Base-by-base conservation (phyloP, 202 grass and related monocot species). In the Bolboschoenoplectus hybrid region DNA sequence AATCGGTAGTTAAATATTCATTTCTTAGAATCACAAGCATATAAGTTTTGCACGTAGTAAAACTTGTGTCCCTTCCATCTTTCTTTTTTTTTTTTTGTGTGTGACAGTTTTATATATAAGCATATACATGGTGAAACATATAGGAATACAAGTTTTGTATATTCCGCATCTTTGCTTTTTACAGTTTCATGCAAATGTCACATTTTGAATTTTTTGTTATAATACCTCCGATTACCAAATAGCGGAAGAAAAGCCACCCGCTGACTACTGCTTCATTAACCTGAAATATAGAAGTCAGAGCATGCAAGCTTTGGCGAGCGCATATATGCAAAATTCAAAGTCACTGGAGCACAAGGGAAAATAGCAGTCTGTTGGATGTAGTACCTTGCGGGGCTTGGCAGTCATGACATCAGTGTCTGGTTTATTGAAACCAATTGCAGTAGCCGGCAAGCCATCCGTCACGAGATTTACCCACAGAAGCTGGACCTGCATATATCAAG, bases 221-320 rank as follows among this genome's bases (percentile, higher is more conserved):
- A 87, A 67, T 91, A 99, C 97, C 93, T 90, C 97, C 97, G 89
- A 99, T 94, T 71, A 99, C 91, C 81, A 99, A 87, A 91, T 99
- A 99, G 82, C 97, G 97, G 66, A 99, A 96, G 89, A 99, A 99
- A 74, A 99, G 92, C 97, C 97, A 99, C 80, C 97, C 92, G 82
- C 89, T 99, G 45, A 99, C 97, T 38, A 99, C 97, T 85, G 97
- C 91, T 91, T 99, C 97, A 90, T 88, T 99, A 88, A 96, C 89
- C 97, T 99, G 86, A 43, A 86, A 86, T 35, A 81, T 41, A 63
- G 79, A 79, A 84, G 88, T 64, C 66, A 84, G 6, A 71, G 63
- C 50, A 56, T 68, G 85, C 74, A 52, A 75, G 65, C 73, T 46
- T 61, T 64, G 9, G 7, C 11, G 75, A 45, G 32, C 34, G 13